Conservation (phyloP, 345 rosid species). For the Camelina hispida region DNA sequence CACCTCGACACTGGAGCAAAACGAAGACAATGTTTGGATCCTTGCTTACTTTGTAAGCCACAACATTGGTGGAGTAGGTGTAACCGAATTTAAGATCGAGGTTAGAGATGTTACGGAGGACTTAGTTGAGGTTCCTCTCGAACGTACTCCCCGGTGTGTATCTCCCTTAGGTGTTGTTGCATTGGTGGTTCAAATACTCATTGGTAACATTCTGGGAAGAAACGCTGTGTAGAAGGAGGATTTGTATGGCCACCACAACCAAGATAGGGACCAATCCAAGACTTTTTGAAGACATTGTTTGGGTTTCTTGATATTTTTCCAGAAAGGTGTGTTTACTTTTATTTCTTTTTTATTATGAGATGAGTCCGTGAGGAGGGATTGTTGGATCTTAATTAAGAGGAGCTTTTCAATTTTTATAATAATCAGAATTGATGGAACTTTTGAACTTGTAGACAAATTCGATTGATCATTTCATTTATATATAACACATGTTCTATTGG, state of each 20-base stretch:
- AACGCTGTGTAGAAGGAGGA: neutral
- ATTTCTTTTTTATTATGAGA: neutral
- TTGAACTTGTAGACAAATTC: neutral
- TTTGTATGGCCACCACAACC: neutral
- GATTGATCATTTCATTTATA: neutral
- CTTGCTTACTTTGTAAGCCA: neutral
- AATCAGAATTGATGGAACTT: neutral
- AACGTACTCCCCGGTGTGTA: neutral
- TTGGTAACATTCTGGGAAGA: neutral
- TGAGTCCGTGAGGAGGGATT: neutral
- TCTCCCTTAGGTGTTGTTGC: neutral
- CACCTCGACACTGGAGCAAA: slow-evolving; percentile 59
- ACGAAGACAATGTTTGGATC: slow-evolving; percentile 46
- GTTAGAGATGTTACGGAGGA: slow-evolving; percentile 29
- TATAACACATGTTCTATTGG: too few species aligned
- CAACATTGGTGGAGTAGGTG: slow-evolving; percentile 12
- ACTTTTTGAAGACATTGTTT: neutral
- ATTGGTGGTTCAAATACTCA: neutral
- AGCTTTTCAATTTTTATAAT: too few species aligned
- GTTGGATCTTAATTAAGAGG: neutral
- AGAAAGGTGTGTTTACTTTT: neutral
- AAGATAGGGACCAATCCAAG: neutral
- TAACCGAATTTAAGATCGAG: slow-evolving; percentile 53
- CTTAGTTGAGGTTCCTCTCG: neutral
- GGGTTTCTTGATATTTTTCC: neutral